Evolutionary conservation across 139 green algal species (phyloP).

Genomic region (Micractinium conductrix): DNA sequence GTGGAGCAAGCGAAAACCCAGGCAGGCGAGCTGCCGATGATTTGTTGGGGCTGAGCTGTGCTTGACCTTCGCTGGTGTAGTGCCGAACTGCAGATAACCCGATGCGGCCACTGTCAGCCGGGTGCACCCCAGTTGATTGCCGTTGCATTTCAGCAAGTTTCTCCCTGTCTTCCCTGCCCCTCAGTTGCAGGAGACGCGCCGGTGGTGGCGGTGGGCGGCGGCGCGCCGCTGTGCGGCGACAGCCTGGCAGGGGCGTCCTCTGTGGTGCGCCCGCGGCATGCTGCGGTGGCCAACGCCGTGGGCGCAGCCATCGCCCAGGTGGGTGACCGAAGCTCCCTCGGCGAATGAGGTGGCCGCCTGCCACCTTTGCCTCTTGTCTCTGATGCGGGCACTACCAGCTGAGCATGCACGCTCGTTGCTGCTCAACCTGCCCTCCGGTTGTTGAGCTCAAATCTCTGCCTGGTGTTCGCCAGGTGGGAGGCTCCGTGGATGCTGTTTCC

Average conservation of each 20-base stretch:
- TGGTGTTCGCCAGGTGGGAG: constrained; percentile 32
- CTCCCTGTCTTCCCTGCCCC: not conserved
- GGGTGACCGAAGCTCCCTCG: too few species aligned
- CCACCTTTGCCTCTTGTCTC: too few species aligned
- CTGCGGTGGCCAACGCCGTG: constrained; percentile 56
- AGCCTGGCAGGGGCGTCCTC: constrained; percentile 24
- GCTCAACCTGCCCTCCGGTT: too few species aligned
- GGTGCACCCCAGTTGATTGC: too few species aligned
- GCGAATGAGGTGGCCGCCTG: too few species aligned
- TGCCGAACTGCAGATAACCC: too few species aligned
- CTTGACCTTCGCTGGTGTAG: too few species aligned
- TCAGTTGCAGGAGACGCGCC: constrained; percentile 34
- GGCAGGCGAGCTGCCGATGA: not conserved
- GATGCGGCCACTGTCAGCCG: too few species aligned
- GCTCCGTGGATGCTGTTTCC: constrained; percentile 31
- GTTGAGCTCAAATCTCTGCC: not conserved
- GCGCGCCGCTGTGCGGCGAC: constrained; percentile 42
- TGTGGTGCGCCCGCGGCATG: constrained; percentile 40
- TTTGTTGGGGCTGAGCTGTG: too few species aligned
- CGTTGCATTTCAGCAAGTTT: too few species aligned
- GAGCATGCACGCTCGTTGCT: too few species aligned
- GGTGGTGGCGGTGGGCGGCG: constrained; percentile 55
- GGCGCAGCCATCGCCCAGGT: constrained; percentile 53
- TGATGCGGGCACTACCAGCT: too few species aligned
- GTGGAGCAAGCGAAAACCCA: constrained; percentile 36